Evolutionary conservation across 331 rosid genomes (phyloP).

Genomic region (Rhamnella rubrinervis): DNA sequence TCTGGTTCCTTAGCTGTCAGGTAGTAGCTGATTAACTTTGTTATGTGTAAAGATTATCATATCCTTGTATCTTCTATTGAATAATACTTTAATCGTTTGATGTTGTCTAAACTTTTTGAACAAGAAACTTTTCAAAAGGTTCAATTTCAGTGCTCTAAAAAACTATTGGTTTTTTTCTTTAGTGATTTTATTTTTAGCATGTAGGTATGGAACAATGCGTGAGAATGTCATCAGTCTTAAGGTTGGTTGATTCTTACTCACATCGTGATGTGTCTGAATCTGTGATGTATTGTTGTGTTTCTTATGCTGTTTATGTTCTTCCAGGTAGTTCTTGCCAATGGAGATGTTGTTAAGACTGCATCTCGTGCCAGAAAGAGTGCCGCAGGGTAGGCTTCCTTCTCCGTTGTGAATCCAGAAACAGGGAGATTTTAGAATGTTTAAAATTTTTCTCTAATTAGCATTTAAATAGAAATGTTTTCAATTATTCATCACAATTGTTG

Average conservation of each 20-base stretch:
- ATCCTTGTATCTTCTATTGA: too few species aligned
- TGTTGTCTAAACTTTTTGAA: not conserved
- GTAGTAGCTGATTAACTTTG: constrained; percentile 34
- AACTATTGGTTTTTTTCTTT: constrained; percentile 28
- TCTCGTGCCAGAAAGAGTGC: constrained; percentile 98
- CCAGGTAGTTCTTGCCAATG: constrained; percentile 90
- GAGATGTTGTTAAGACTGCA: constrained; percentile 87
- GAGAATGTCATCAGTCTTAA: constrained; percentile 86
- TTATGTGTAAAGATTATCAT: too few species aligned
- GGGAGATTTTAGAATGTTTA: not conserved
- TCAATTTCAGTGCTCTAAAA: constrained; percentile 14
- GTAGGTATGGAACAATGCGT: constrained; percentile 99
- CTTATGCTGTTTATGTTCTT: constrained; percentile 28
- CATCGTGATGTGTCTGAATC: constrained; percentile 6
- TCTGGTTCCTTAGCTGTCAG: constrained; percentile 97
- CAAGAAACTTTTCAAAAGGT: constrained; percentile 6
- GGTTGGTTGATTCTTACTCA: constrained; percentile 47
- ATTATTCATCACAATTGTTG: not conserved
- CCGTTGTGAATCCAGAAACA: not conserved
- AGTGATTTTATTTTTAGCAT: constrained; percentile 42
- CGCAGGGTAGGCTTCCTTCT: constrained; percentile 64
- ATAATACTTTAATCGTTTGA: too few species aligned
- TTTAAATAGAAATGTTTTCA: too few species aligned
- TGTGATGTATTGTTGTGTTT: constrained; percentile 24
- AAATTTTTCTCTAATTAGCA: too few species aligned